Conservation (phyloP, 2,329 filamentous ascomycete genomes). For the Curvularia verruculosa region DNA sequence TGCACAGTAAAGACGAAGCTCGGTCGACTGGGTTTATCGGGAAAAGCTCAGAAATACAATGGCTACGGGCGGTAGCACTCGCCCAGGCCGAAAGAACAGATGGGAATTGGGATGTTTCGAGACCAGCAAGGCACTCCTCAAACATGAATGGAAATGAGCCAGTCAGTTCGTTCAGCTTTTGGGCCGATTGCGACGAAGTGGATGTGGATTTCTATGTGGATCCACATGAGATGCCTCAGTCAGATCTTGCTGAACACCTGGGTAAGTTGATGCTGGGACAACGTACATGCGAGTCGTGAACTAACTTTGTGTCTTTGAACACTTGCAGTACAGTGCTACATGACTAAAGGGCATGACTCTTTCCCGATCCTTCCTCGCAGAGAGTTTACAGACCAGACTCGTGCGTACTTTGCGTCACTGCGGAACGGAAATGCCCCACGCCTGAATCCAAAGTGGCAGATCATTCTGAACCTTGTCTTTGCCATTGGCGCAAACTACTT, state of each 20-base stretch:
- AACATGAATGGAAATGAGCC: conserved; percentile 28
- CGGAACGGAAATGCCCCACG: conserved; percentile 25
- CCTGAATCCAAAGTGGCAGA: conserved; percentile 44
- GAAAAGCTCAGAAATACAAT: conserved; percentile 42
- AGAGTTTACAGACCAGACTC: conserved; percentile 44
- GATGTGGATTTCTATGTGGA: conserved; percentile 37
- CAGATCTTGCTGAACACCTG: conserved; percentile 40
- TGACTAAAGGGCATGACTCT: conserved; percentile 47
- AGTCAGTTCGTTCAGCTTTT: conserved; percentile 43
- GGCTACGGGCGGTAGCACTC: conserved; percentile 36
- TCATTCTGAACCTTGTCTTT: conserved; percentile 52
- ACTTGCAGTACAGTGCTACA: conserved; percentile 40
- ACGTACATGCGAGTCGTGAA: neutral
- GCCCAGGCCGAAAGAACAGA: conserved; percentile 28
- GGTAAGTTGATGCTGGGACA: neutral
- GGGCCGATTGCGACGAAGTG: conserved; percentile 39
- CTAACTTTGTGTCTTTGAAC: neutral
- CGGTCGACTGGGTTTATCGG: conserved; percentile 45
- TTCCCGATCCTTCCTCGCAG: conserved; percentile 48
- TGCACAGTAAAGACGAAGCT: conserved; percentile 32
- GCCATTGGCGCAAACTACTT: conserved; percentile 51
- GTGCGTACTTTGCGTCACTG: conserved; percentile 38
- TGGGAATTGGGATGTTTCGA: conserved; percentile 10
- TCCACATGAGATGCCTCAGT: conserved; percentile 41
- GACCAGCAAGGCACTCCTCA: conserved; percentile 14